A percentile compares a stretch with the other conserved stretches of the same genome.
Conservation (phyloP, 306 rosid genomes). For the Purshia tridentata region DNA sequence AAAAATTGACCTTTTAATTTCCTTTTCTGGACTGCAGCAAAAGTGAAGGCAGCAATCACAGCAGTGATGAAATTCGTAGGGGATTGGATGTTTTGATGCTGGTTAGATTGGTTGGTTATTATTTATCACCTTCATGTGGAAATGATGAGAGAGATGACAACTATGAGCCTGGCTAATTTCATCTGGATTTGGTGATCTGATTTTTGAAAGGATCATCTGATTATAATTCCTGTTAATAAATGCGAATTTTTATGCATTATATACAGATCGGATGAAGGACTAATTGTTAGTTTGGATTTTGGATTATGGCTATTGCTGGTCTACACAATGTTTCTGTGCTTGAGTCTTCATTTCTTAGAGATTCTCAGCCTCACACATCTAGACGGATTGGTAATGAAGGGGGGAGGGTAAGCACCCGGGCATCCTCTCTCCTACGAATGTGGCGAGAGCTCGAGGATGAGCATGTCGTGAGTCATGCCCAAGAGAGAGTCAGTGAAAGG, state of each 20-base stretch:
- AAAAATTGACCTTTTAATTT: conserved; percentile 6
- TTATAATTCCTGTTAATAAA: conserved; percentile 22
- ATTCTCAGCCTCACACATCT: conserved; percentile 60
- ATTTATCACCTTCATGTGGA: conserved; percentile 28
- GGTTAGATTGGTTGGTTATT: conserved; percentile 19
- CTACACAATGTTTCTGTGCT: conserved; percentile 66
- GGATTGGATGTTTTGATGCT: conserved; percentile 21
- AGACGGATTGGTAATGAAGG: conserved; percentile 57
- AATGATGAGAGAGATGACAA: conserved; percentile 12
- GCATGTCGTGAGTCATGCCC: conserved; percentile 57
- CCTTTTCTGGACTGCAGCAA: conserved; percentile 39
- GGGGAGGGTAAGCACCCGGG: conserved; percentile 54
- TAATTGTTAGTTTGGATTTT: conserved; percentile 23
- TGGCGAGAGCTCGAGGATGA: conserved; percentile 93
- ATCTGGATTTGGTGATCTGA: conserved; percentile 30
- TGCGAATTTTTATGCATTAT: conserved; percentile 50
- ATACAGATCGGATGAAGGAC: conserved; percentile 43
- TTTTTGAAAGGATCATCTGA: conserved; percentile 40
- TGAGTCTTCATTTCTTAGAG: conserved; percentile 70
- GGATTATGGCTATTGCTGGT: conserved; percentile 85
- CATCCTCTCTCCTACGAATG: conserved; percentile 67
- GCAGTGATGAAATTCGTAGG: conserved; percentile 5
- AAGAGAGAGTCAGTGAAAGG: conserved; percentile 61
- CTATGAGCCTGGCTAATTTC: conserved; percentile 24
- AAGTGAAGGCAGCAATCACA: conserved; percentile 20